Evolutionary conservation across 306 rosid genomes (phyloP).

Genomic region (Delonix regia): DNA sequence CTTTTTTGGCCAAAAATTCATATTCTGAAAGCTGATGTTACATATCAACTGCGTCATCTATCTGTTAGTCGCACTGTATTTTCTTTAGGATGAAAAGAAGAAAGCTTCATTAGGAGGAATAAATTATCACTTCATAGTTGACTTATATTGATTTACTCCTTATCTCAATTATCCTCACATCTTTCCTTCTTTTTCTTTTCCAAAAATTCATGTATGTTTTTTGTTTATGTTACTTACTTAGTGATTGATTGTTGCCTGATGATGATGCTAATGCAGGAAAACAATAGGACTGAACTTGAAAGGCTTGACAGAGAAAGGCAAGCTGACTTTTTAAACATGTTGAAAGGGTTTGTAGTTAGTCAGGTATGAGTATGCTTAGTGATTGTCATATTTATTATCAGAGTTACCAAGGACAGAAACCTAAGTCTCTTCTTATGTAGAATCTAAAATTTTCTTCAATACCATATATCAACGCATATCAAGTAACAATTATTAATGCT

Average conservation of each 20-base stretch:
- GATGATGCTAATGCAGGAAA: conserved; percentile 66
- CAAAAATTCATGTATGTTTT: background rate
- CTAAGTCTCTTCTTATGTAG: background rate
- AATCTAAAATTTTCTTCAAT: conserved; percentile 19
- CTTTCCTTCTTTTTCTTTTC: background rate
- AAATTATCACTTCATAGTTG: background rate
- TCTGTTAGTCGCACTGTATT: background rate
- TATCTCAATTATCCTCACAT: conserved; percentile 8
- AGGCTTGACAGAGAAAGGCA: conserved; percentile 83
- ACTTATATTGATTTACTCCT: background rate
- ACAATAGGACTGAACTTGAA: conserved; percentile 88
- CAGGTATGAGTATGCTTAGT: conserved; percentile 74
- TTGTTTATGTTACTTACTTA: conserved; percentile 6
- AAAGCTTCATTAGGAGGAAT: background rate
- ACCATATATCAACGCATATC: background rate
- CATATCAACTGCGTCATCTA: background rate
- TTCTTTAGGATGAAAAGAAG: background rate
- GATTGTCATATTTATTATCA: background rate
- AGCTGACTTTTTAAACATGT: conserved; percentile 80
- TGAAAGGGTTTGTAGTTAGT: conserved; percentile 85
- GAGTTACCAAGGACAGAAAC: conserved; percentile 12
- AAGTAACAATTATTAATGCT: background rate
- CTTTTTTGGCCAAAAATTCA: background rate
- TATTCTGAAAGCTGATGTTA: background rate
- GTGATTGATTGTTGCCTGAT: conserved; percentile 30